Percentiles rank a stretch among this genome's conserved stretches.
Conservation (phyloP, 495 filamentous ascomycete genomes). For the Penicillium ochrochloron region DNA sequence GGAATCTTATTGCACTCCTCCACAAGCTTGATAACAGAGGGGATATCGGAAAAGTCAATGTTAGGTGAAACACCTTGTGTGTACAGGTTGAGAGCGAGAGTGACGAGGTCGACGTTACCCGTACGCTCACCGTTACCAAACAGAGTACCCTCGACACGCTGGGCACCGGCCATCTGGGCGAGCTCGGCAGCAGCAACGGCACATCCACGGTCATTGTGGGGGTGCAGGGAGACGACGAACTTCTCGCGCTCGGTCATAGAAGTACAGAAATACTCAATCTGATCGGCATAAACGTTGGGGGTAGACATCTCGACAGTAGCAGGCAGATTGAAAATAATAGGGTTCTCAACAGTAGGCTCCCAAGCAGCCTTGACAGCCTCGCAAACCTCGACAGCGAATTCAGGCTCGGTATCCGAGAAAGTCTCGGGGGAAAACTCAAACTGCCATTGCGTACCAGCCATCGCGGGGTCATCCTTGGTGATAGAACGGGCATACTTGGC, state of each 20-base stretch:
- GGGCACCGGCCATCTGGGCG: constrained; percentile 96
- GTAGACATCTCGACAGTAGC: constrained; percentile 97
- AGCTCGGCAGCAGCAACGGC: constrained; percentile 87
- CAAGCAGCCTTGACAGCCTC: constrained; percentile 96
- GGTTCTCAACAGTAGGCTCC: constrained; percentile 79
- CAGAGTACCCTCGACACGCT: constrained; percentile 91
- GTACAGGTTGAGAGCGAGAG: constrained; percentile 92
- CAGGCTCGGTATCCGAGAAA: constrained; percentile 88
- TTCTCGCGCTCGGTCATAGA: constrained; percentile 80
- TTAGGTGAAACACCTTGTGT: constrained; percentile 89
- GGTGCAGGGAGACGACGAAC: constrained; percentile 82
- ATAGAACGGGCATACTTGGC: constrained; percentile 85
- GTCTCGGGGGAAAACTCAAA: constrained; percentile 98
- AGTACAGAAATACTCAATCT: constrained; percentile 93
- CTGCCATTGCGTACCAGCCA: constrained; percentile 78
- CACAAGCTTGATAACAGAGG: constrained; percentile 83
- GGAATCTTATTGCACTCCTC: constrained; percentile 95
- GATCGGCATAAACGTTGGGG: constrained; percentile 95
- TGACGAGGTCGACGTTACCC: constrained; percentile 95
- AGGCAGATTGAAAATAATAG: constrained; percentile 97
- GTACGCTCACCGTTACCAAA: constrained; percentile 97
- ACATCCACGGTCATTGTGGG: constrained; percentile 94
- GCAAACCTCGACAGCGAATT: constrained; percentile 83
- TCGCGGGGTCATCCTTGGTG: constrained; percentile 90
- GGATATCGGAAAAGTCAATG: constrained; percentile 92